A percentile compares a stretch with the other conserved stretches of the same genome.
phyloP scores from a whole-genome alignment of 305 asterid genomes.

The Monarda citriodora region DNA sequence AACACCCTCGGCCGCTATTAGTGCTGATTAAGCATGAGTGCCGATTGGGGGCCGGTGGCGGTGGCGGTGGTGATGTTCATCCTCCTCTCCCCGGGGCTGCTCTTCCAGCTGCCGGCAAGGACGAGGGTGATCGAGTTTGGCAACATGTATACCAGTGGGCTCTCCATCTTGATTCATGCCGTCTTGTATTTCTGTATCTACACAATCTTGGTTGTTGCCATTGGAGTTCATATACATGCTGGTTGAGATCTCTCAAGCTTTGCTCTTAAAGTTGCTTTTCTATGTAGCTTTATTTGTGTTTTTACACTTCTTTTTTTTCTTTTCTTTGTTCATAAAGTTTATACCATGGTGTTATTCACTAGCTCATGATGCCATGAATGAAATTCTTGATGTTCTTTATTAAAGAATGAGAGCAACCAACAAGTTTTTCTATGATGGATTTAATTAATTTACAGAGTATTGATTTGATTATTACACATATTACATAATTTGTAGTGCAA shows the following conservation, averaged over 20 bases:
- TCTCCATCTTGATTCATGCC: conserved; percentile 88
- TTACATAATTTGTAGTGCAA: too few species aligned
- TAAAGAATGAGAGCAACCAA: conserved; percentile 1
- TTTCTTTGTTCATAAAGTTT: neutral
- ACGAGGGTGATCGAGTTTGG: conserved; percentile 86
- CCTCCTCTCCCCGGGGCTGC: conserved; percentile 84
- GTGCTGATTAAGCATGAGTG: conserved; percentile 32
- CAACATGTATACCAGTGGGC: conserved; percentile 94
- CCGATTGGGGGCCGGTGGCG: conserved; percentile 98
- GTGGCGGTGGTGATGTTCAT: conserved; percentile 97
- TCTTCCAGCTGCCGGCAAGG: conserved; percentile 94
- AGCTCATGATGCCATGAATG: conserved; percentile 10
- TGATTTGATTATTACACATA: too few species aligned
- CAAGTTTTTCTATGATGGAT: neutral
- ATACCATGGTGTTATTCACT: neutral
- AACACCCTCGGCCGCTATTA: neutral
- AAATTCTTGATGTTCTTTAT: conserved; percentile 12
- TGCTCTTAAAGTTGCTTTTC: neutral
- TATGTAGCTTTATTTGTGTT: neutral
- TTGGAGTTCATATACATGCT: conserved; percentile 80
- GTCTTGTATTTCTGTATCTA: conserved; percentile 76
- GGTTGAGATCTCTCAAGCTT: conserved; percentile 23
- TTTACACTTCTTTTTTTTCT: neutral
- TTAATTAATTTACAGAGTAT: too few species aligned
- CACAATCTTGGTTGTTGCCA: conserved; percentile 79